Evolutionary conservation across 2,329 filamentous ascomycete genomes (phyloP).

Genomic region (Pezicula radicicola): DNA sequence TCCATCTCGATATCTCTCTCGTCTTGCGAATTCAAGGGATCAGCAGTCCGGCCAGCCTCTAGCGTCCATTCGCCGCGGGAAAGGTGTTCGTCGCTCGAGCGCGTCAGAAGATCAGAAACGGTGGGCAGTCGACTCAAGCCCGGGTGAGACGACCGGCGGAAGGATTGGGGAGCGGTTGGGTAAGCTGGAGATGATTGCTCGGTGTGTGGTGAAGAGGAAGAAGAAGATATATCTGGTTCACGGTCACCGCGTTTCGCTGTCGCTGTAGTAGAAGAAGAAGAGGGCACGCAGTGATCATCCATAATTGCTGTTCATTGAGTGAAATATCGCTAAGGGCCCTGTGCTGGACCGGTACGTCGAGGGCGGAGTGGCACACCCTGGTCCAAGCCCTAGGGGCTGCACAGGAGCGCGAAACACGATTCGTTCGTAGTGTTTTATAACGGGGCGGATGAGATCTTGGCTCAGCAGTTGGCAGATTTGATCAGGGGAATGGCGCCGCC

Average conservation of each 20-base stretch:
- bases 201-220: background rate
- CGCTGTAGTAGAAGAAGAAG: background rate
- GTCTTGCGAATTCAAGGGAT: conserved; percentile 11
- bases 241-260: background rate
- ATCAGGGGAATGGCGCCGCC: no score
- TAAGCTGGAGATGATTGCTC: background rate
- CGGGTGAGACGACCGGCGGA: conserved; percentile 10
- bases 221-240: background rate
- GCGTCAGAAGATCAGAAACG: conserved; percentile 9
- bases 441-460: no score
- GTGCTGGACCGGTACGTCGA: background rate
- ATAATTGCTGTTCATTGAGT: background rate
- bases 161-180: background rate
- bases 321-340: background rate
- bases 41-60: conserved; percentile 15
- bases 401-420: no score
- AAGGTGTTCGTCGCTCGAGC: conserved; percentile 8
- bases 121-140: conserved; percentile 12
- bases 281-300: background rate
- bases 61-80: conserved; percentile 7
- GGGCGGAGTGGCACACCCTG: background rate
- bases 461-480: no score
- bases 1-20: conserved; percentile 20
- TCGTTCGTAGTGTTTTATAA: no score
- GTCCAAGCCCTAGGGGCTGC: background rate